Evolutionary conservation across 495 filamentous ascomycete species (phyloP).

Genomic region (Schizothecium vesticola): DNA sequence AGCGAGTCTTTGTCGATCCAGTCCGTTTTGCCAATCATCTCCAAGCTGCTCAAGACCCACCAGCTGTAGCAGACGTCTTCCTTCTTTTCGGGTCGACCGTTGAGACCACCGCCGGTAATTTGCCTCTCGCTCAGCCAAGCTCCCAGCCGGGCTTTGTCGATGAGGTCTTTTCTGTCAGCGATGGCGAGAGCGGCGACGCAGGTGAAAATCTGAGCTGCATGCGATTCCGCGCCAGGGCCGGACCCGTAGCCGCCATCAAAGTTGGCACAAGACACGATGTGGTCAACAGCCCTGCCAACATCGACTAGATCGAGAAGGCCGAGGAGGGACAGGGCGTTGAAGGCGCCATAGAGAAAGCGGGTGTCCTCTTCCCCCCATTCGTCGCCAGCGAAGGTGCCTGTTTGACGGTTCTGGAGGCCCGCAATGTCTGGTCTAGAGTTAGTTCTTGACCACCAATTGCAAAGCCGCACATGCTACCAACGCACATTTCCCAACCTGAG

Average conservation of each 20-base stretch:
- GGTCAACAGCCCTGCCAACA: slow-evolving; percentile 67
- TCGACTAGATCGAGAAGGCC: slow-evolving; percentile 65
- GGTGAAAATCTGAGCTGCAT: slow-evolving; percentile 89
- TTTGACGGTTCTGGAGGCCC: slow-evolving; percentile 68
- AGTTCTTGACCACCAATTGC: neutral
- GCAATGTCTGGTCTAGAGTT: slow-evolving; percentile 64
- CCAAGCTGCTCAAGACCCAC: slow-evolving; percentile 89
- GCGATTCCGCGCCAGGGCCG: slow-evolving; percentile 81
- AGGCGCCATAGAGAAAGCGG: slow-evolving; percentile 81
- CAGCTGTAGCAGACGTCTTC: slow-evolving; percentile 98
- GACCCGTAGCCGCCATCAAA: slow-evolving; percentile 92
- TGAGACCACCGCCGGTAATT: slow-evolving; percentile 78
- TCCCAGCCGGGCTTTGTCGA: slow-evolving; percentile 74
- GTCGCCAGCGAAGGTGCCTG: slow-evolving; percentile 85
- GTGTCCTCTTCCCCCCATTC: slow-evolving; percentile 97
- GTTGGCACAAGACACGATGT: slow-evolving; percentile 78
- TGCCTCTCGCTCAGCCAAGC: slow-evolving; percentile 93
- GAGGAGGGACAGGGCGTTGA: slow-evolving; percentile 82
- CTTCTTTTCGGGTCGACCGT: slow-evolving; percentile 90
- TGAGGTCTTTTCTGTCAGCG: slow-evolving; percentile 72
- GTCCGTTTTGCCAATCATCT: slow-evolving; percentile 79
- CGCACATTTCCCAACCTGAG: slow-evolving; percentile 69
- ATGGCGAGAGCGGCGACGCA: slow-evolving; percentile 88
- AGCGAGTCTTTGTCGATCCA: slow-evolving; percentile 87
- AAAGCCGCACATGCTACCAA: slow-evolving; percentile 5